These are phyloP conservation scores for Petunia axillaris DNA, from an alignment of 257 asterid genomes.

Conservation along the genomic window DNA sequence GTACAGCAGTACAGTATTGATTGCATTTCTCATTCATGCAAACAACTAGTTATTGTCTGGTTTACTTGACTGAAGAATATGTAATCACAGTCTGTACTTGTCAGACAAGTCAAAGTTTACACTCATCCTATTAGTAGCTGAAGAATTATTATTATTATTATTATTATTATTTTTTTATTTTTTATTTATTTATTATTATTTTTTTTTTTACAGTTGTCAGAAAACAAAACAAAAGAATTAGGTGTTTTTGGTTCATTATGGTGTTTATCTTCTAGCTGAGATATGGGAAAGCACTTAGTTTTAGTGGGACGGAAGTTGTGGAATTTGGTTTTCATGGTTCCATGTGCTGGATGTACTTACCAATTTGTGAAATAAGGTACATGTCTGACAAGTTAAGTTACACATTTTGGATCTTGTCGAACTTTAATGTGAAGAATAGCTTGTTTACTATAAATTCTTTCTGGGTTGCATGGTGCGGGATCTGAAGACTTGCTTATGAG, in stretches of 20 bases:
- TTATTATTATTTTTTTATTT: too few relatives aligned
- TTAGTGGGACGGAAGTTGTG: slow-evolving; percentile 13
- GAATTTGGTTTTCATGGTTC: slow-evolving; percentile 13
- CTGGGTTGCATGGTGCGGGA: background rate
- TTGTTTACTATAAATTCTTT: background rate
- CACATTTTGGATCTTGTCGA: background rate
- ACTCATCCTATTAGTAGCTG: slow-evolving; percentile 6
- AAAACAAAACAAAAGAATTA: too few relatives aligned
- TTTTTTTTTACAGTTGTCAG: too few relatives aligned
- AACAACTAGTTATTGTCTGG: background rate
- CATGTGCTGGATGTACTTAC: background rate
- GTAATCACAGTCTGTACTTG: background rate
- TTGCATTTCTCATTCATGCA: slow-evolving; percentile 1
- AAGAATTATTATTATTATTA: background rate
- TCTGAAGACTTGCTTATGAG: background rate
- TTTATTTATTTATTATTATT: too few relatives aligned
- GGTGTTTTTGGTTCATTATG: slow-evolving; percentile 14
- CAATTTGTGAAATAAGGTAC: slow-evolving; percentile 5
- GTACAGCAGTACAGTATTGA: background rate
- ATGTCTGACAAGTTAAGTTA: background rate
- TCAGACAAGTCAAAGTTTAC: background rate
- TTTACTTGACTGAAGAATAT: background rate
- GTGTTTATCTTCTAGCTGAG: slow-evolving; percentile 7
- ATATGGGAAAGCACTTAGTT: background rate
- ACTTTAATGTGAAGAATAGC: background rate